These are phyloP conservation scores for Hanseniaspora vineae DNA, from an alignment of 805 yeast genomes.

Conservation along the genomic window DNA sequence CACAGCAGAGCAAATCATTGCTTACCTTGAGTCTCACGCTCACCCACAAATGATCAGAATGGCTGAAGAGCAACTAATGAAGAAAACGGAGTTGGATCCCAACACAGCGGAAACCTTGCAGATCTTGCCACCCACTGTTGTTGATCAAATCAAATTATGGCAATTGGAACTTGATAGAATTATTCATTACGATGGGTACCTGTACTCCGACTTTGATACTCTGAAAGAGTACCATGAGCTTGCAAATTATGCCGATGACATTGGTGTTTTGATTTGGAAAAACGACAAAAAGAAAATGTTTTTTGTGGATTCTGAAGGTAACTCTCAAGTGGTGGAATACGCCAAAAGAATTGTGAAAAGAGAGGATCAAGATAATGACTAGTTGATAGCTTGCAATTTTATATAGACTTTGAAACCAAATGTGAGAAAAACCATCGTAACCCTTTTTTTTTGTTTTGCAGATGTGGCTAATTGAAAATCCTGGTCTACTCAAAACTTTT, in stretches of 20 bases:
- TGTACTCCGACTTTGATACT: conserved; percentile 74
- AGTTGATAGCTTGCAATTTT: background rate
- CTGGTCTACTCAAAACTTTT: too few species aligned
- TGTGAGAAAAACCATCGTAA: background rate
- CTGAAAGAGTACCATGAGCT: conserved; percentile 64
- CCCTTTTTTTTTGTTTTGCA: background rate
- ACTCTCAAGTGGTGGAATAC: conserved; percentile 79
- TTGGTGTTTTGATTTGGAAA: conserved; percentile 87
- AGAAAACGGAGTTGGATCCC: conserved; percentile 45
- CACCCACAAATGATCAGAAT: conserved; percentile 78
- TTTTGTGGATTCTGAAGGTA: conserved; percentile 81
- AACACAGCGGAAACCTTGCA: conserved; percentile 40
- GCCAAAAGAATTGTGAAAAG: conserved; percentile 49
- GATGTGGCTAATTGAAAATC: too few species aligned
- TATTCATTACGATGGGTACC: conserved; percentile 70
- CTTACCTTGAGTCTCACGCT: conserved; percentile 82
- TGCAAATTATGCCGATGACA: conserved; percentile 70
- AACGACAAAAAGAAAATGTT: conserved; percentile 57
- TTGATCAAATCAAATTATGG: conserved; percentile 93
- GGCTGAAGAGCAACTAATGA: conserved; percentile 57
- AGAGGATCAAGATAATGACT: background rate
- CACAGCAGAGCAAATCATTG: conserved; percentile 86
- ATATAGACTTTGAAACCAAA: background rate
- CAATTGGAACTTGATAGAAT: conserved; percentile 91
- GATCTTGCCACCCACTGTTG: conserved; percentile 87